These are phyloP conservation scores for Eimeria praecox DNA, from an alignment of 169 alveolate genomes.

Conservation along the genomic window DNA sequence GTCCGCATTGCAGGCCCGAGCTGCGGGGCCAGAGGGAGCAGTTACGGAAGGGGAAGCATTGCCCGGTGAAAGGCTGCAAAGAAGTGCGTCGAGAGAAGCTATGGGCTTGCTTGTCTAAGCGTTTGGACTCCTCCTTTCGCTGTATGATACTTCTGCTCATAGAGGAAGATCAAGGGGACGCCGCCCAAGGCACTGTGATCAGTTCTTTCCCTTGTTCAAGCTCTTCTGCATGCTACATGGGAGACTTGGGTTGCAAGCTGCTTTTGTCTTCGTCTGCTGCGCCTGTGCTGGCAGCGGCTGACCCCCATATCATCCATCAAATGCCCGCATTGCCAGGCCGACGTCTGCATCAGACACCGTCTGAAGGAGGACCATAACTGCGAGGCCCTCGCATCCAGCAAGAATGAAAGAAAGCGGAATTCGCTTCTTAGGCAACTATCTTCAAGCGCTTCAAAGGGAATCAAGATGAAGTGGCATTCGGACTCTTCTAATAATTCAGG, in stretches of 20 bases:
- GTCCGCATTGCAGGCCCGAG: conserved; percentile 71
- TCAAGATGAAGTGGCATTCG: conserved; percentile 18
- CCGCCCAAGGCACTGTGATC: too few relatives aligned
- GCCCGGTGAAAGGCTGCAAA: conserved; percentile 77
- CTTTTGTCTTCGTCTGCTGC: not conserved
- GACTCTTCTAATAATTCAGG: not conserved
- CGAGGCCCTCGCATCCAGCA: not conserved
- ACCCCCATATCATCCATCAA: conserved; percentile 62
- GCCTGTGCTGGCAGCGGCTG: conserved; percentile 55
- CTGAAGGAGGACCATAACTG: conserved; percentile 80
- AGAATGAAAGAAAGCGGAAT: conserved; percentile 32
- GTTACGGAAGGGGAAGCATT: conserved; percentile 49
- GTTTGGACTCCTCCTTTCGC: too few relatives aligned
- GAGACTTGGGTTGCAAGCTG: not conserved
- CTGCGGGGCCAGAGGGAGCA: conserved; percentile 52
- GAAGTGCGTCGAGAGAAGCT: conserved; percentile 37
- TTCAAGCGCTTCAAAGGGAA: conserved; percentile 12
- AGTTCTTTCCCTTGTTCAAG: not conserved
- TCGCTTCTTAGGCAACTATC: conserved; percentile 43
- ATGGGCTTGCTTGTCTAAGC: too few relatives aligned
- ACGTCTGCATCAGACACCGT: conserved; percentile 71
- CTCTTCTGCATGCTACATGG: not conserved
- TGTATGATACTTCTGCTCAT: too few relatives aligned
- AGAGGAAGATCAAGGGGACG: too few relatives aligned
- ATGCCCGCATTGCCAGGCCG: conserved; percentile 63